Evolutionary conservation across 2,329 filamentous ascomycete genomes (phyloP).

Genomic region (Verticillium longisporum): DNA sequence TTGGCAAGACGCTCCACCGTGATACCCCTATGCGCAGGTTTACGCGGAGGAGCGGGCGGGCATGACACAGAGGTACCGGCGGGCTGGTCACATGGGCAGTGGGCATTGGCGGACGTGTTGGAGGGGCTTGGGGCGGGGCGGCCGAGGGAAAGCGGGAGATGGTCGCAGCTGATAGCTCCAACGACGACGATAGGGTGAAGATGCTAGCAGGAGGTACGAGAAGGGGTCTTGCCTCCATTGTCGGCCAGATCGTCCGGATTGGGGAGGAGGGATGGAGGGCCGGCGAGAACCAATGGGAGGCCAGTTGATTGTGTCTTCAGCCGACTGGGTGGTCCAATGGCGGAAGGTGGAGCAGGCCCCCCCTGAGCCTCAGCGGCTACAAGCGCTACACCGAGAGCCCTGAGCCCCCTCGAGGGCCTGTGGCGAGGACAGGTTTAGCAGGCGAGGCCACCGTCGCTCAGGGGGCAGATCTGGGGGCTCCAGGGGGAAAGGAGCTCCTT

Average conservation of each 20-base stretch:
- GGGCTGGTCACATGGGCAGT: constrained; percentile 15
- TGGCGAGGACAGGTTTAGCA: neutral
- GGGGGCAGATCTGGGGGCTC: neutral
- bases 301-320: neutral
- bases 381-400: neutral
- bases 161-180: neutral
- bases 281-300: neutral
- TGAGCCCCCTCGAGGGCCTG: neutral
- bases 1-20: neutral
- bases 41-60: constrained; percentile 12
- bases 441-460: neutral
- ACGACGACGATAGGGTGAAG: neutral
- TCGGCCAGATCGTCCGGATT: neutral
- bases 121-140: constrained; percentile 1
- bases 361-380: neutral
- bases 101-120: neutral
- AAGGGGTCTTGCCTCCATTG: neutral
- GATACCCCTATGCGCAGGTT: constrained; percentile 15
- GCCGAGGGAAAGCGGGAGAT: constrained; percentile 16
- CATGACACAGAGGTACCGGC: constrained; percentile 18
- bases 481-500: neutral
- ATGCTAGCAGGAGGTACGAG: neutral
- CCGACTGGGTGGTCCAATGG: neutral
- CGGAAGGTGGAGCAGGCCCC: neutral
- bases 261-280: neutral